Percentiles rank a stretch among this genome's conserved stretches.
phyloP scores from a whole-genome alignment of 192 early-diverging fungal genomes.

The Allomyces macrogynus region DNA sequence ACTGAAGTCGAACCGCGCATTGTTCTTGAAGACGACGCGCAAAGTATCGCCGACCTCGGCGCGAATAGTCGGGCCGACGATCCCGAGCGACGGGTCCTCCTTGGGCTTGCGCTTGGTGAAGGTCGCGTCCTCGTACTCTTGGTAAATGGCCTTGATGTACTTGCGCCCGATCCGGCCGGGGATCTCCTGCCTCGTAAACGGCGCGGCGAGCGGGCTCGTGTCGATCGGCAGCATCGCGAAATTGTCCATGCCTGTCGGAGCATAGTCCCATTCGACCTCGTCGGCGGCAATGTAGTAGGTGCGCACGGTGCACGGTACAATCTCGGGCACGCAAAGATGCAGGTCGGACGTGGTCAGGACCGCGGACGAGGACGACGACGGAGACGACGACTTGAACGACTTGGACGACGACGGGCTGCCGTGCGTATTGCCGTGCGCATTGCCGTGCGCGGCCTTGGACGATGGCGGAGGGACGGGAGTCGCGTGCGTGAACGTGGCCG shows the following conservation, averaged over 20 bases:
- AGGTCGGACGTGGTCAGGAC: too few relatives aligned
- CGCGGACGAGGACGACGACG: too few relatives aligned
- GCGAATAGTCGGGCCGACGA: conserved; percentile 16
- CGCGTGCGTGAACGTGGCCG: too few relatives aligned
- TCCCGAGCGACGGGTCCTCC: conserved; percentile 9
- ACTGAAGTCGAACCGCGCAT: conserved; percentile 7
- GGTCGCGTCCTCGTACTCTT: conserved; percentile 12
- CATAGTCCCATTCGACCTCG: conserved; percentile 21
- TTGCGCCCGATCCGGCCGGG: conserved; percentile 10
- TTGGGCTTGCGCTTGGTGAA: conserved; percentile 12
- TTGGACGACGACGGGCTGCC: too few relatives aligned
- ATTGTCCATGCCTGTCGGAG: conserved; percentile 15
- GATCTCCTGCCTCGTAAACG: conserved; percentile 10
- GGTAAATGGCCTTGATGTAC: conserved; percentile 17
- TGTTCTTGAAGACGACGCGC: conserved; percentile 12
- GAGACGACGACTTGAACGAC: too few relatives aligned
- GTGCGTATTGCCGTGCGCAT: too few relatives aligned
- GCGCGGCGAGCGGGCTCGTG: conserved; percentile 3
- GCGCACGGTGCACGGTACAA: conserved; percentile 4
- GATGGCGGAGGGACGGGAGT: too few relatives aligned
- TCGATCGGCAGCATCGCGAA: conserved; percentile 11
- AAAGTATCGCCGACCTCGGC: conserved; percentile 16
- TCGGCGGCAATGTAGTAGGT: conserved; percentile 21
- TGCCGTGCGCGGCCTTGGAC: too few relatives aligned
- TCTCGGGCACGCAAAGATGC: too few relatives aligned